Evolutionary conservation across 352 stramenopile species (phyloP), one percentile per base, ranked within the genome.

Genomic region (Phytophthora pinifolia): DNA sequence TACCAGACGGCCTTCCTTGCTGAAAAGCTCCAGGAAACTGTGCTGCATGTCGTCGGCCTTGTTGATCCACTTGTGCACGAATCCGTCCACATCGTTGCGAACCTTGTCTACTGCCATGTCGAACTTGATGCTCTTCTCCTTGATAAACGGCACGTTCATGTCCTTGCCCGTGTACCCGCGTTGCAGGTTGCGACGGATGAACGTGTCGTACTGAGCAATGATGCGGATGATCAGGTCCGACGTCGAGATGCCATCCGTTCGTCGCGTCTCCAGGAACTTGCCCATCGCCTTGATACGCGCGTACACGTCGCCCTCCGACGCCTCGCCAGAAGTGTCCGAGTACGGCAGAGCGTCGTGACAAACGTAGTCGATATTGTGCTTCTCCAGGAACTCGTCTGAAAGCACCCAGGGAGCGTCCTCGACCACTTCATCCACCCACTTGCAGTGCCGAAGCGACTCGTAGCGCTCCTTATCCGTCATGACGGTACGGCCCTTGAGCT

Each of bases 121-220:
- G 44, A 93, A 80, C 69, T 95, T 92, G 67, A 95, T 93, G 44
- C 59, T 86, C 58, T 92, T 84, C 59, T 95, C 86, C 52, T 93
- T 91, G 43, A 96, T 83, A 60, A 88, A 89, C 38, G 83, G 80
- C 38, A 96, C 86, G 50, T 97, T 97, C 87, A 97, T 96, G 41
- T 96, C 89, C 65, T 96, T 96, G 61, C 87, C 89, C 25, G 86
- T 82, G 72, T 96, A 96, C 1, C 87, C 89, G 33, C 87, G 83
- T 59, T 91, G 67, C 46, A 97, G 60, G 59, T 97, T 96, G 39
- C 89, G 82, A 29, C 85, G 76, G 57, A 97, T 95, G 64, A 96
- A 96, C 60, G 86, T 95, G 65, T 97, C 88, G 66, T 97, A 97
- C 75, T 96, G 83, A 29, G 83, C 75, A 44, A 96, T 92, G 69